phyloP scores from a whole-genome alignment of 2,329 filamentous ascomycete species.

The Talaromyces pinophilus region DNA sequence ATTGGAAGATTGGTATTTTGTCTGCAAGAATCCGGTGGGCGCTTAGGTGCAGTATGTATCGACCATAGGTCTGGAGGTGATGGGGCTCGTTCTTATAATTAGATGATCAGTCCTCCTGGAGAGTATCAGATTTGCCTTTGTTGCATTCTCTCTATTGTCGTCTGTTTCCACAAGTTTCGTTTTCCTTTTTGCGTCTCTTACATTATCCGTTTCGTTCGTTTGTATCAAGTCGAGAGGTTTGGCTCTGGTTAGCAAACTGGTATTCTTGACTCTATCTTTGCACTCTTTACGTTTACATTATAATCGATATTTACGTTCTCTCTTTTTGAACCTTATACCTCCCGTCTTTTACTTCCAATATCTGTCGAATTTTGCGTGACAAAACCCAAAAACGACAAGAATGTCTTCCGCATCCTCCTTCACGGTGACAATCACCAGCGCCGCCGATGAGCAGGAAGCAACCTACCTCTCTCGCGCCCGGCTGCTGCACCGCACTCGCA shows the following conservation, averaged over 20 bases:
- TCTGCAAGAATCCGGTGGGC: neutral
- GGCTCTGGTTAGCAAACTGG: constrained; percentile 23
- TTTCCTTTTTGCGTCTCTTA: constrained; percentile 11
- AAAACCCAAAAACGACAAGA: neutral
- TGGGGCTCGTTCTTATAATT: constrained; percentile 15
- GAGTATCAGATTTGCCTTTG: neutral
- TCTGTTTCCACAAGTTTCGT: neutral
- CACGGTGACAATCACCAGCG: constrained; percentile 33
- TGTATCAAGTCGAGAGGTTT: neutral
- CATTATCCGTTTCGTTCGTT: constrained; percentile 15
- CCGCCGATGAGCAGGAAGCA: constrained; percentile 41
- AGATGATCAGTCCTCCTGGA: constrained; percentile 8
- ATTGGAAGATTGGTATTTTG: neutral
- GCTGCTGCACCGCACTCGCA: constrained; percentile 37
- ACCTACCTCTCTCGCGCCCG: constrained; percentile 38
- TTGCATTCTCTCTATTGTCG: neutral
- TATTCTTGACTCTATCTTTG: constrained; percentile 7
- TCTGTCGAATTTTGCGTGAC: neutral
- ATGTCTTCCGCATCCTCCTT: constrained; percentile 35
- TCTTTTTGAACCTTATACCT: neutral
- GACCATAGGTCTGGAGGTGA: neutral
- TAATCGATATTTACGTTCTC: neutral
- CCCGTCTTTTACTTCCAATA: neutral
- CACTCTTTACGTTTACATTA: constrained; percentile 7
- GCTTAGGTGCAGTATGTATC: neutral